Base-by-base conservation (phyloP, 441 rosid species). In the Corymbia citriodora region DNA sequence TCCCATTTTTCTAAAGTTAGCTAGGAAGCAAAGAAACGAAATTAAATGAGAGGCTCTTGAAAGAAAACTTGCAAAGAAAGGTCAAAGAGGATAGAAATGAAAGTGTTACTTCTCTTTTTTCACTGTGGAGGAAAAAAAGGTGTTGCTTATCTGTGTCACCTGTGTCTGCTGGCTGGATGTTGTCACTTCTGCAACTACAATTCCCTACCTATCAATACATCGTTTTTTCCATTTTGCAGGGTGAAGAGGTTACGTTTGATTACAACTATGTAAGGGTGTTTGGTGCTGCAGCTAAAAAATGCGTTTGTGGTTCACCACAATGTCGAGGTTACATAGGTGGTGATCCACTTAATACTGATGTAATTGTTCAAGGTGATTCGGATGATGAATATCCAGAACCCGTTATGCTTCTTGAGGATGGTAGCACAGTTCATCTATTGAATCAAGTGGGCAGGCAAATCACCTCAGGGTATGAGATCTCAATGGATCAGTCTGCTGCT, bases 251-350 rank as follows among this genome's bases (percentile, higher is more conserved):
- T 93, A 97, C 99, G 87, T 98, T 98, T 94, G 99, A 98, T 95
- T 98, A 98, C 96, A 98, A 98, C 92, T 98, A 95, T 92, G 99
- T 98, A 90, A 96, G 99, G 93, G 99, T 97, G 74, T 95, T 96
- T 94, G 99, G 99, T 90, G 99, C 99, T 90, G 99, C 99, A 91
- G 99, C 98, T 87, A 98, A 97, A 95, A 96, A 93, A 95, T 98
- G 99, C 91, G 95, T 96, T 89, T 98, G 99, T 93, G 97, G 97
- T 72, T 95, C 99, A 89, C 91, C 95, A 87, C 98, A 95, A 52
- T 98, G 99, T 93, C 96, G 96, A 90, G 99, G 99, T 88, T 97
- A 98, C 92, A 97, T 98, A 89, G 99, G 99, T 79, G 99, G 99
- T 91, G 99, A 98, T 96, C 98, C 96, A 70, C 93, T 94, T 81